Conservation (phyloP, 2,329 filamentous ascomycete species). For the Penicillium sp. region DNA sequence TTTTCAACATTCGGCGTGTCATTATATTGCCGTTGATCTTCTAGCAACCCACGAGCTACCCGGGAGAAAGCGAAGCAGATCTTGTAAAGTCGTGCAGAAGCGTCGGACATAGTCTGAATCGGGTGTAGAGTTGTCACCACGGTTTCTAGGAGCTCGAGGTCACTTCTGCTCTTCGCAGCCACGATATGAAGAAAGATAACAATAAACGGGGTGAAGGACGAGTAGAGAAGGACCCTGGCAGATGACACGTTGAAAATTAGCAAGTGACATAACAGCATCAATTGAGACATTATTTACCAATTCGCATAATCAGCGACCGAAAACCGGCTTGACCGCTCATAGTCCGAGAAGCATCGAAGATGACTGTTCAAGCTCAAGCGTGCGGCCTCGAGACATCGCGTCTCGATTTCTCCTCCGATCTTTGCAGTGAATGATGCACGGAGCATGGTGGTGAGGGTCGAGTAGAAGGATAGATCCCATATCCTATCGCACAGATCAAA, state of each 20-base stretch:
- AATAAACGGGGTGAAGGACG: slow-evolving; percentile 31
- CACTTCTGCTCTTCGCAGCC: slow-evolving; percentile 19
- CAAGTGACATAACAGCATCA: not conserved
- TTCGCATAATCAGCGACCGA: slow-evolving; percentile 25
- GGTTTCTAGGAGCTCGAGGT: slow-evolving; percentile 26
- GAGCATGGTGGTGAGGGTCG: slow-evolving; percentile 19
- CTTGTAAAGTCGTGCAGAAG: slow-evolving; percentile 16
- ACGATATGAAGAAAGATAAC: slow-evolving; percentile 28
- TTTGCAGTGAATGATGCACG: slow-evolving; percentile 14
- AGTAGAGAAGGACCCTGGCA: slow-evolving; percentile 27
- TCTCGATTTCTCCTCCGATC: slow-evolving; percentile 14
- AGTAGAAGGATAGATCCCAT: slow-evolving; percentile 29
- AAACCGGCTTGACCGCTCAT: slow-evolving; percentile 7
- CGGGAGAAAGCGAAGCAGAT: slow-evolving; percentile 19
- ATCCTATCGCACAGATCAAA: slow-evolving; percentile 17
- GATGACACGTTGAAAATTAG: not conserved
- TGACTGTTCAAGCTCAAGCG: slow-evolving; percentile 22
- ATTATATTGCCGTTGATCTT: slow-evolving; percentile 5
- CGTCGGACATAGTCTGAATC: slow-evolving; percentile 11
- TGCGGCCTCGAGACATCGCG: slow-evolving; percentile 23
- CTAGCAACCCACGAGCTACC: slow-evolving; percentile 16
- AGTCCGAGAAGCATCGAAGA: slow-evolving; percentile 19
- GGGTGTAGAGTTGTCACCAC: slow-evolving; percentile 17
- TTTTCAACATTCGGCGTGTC: slow-evolving; percentile 17
- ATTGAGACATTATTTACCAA: slow-evolving; percentile 16